Conservation (phyloP, 2,329 filamentous ascomycete genomes). For the Orbilia javanica region DNA sequence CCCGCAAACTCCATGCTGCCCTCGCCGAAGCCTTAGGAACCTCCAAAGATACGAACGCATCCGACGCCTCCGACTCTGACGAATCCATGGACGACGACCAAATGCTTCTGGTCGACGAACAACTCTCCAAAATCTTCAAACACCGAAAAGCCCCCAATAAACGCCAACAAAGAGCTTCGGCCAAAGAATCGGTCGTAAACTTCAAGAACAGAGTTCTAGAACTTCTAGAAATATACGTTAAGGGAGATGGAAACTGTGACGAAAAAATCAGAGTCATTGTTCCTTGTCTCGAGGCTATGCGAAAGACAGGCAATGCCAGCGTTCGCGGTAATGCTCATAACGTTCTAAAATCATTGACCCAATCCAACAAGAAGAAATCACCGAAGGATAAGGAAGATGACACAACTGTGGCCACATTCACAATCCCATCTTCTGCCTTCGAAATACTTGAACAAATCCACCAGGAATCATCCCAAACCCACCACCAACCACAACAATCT, state of each 20-base stretch:
- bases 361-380: slow-evolving; percentile 41
- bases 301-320: slow-evolving; percentile 35
- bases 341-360: slow-evolving; percentile 40
- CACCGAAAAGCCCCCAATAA: slow-evolving; percentile 76
- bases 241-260: slow-evolving; percentile 71
- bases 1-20: slow-evolving; percentile 75
- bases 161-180: slow-evolving; percentile 87
- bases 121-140: slow-evolving; percentile 86
- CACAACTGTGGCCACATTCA: not conserved
- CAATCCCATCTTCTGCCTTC: slow-evolving; percentile 31
- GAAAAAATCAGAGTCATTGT: slow-evolving; percentile 41
- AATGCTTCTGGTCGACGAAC: slow-evolving; percentile 88
- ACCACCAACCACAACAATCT: slow-evolving; percentile 18
- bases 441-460: slow-evolving; percentile 39
- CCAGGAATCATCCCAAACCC: slow-evolving; percentile 27
- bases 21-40: slow-evolving; percentile 83
- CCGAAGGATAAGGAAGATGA: slow-evolving; percentile 54
- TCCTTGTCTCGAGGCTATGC: slow-evolving; percentile 43
- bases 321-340: slow-evolving; percentile 36
- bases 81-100: slow-evolving; percentile 94
- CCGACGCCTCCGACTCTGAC: slow-evolving; percentile 73
- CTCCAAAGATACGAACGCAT: slow-evolving; percentile 66
- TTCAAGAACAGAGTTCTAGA: slow-evolving; percentile 96
- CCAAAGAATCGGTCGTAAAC: slow-evolving; percentile 87
- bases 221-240: slow-evolving; percentile 85